phyloP scores from a whole-genome alignment of 371 early-diverging fungal genomes.

The Mortierella sp. region DNA sequence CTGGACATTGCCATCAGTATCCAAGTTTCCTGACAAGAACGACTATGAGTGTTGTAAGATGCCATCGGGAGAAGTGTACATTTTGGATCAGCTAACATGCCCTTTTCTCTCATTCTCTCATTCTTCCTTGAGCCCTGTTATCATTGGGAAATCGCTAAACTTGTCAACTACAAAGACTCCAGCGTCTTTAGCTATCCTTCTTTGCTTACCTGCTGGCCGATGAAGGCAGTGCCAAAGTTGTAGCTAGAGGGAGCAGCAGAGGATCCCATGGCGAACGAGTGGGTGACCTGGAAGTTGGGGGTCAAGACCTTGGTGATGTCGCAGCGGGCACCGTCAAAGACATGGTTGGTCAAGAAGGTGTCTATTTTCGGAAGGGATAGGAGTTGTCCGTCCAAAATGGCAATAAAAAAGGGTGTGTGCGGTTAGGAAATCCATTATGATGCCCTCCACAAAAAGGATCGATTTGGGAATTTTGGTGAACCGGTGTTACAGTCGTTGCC shows the following conservation, averaged over 20 bases:
- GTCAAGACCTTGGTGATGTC: constrained; percentile 92
- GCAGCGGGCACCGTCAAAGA: constrained; percentile 96
- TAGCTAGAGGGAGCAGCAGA: constrained; percentile 86
- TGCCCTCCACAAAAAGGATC: constrained; percentile 3
- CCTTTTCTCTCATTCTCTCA: no score
- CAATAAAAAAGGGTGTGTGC: neutral
- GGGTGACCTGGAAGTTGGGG: constrained; percentile 93
- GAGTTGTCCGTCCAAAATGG: no score
- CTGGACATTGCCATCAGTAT: constrained; percentile 84
- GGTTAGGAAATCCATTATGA: neutral
- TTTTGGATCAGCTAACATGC: no score
- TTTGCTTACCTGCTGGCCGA: constrained; percentile 55
- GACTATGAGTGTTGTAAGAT: no score
- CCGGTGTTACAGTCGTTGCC: no score
- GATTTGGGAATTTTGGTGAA: no score
- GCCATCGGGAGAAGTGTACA: no score
- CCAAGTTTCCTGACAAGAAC: constrained; percentile 92
- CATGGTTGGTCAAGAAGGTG: constrained; percentile 80
- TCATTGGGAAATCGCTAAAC: no score
- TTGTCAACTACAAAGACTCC: no score
- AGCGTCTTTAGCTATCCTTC: no score
- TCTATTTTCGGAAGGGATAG: constrained; percentile 55
- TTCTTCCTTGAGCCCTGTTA: no score
- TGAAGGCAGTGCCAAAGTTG: constrained; percentile 75
- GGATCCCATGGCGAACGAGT: constrained; percentile 91